phyloP scores from a whole-genome alignment of 495 filamentous ascomycete species.

The Tuber indicum region DNA sequence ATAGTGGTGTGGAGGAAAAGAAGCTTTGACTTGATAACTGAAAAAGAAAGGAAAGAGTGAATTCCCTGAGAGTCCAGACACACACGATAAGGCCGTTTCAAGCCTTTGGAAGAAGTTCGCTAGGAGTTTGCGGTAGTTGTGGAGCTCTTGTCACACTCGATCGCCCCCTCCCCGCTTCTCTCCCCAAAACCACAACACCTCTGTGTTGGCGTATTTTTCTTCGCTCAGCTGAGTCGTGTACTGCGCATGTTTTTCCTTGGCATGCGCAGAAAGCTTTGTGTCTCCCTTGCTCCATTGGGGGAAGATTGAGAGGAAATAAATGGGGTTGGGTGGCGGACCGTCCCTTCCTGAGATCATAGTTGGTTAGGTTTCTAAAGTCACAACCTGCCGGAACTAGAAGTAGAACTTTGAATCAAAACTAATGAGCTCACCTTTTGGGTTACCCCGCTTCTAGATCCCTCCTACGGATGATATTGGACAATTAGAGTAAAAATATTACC shows the following conservation, averaged over 20 bases:
- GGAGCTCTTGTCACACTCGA: background rate
- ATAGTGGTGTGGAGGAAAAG: background rate
- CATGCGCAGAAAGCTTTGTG: background rate
- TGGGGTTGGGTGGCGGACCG: background rate
- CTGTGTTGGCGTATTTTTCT: background rate
- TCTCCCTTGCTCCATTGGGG: background rate
- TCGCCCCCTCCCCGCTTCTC: background rate
- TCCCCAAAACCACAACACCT: background rate
- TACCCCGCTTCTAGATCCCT: background rate
- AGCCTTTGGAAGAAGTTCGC: background rate
- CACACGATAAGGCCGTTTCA: constrained; percentile 1
- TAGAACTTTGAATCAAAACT: background rate
- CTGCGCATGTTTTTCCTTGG: background rate
- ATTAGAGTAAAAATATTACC: background rate
- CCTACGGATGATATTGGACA: background rate
- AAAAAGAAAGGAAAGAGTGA: background rate
- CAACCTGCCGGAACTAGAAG: background rate
- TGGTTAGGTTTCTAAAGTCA: background rate
- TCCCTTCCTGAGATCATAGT: background rate
- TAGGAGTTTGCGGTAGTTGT: constrained; percentile 1
- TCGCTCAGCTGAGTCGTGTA: background rate
- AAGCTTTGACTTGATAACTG: background rate
- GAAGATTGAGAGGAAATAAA: background rate
- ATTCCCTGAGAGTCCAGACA: background rate
- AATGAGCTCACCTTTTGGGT: background rate